These are phyloP conservation scores for Juglanconis sp. DNA, from an alignment of 2,329 filamentous ascomycete genomes.

Conservation along the genomic window DNA sequence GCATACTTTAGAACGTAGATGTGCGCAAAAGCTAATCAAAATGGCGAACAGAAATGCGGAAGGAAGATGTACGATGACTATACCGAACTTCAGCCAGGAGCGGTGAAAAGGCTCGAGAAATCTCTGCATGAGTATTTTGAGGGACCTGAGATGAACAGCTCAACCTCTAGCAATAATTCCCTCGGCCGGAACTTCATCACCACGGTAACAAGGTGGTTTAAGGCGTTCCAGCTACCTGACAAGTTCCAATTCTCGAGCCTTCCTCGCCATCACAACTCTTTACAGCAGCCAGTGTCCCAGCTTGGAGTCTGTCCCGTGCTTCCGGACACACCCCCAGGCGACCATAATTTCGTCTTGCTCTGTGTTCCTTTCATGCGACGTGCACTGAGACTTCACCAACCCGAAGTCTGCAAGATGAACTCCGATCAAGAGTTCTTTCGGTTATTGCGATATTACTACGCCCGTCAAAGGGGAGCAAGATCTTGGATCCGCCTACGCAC, in stretches of 20 bases:
- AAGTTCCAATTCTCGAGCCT: neutral
- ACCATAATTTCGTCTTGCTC: constrained; percentile 19
- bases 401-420: constrained; percentile 21
- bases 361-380: constrained; percentile 20
- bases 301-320: neutral
- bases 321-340: neutral
- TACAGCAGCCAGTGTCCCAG: neutral
- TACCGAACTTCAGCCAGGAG: constrained; percentile 5
- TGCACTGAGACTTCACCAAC: constrained; percentile 18
- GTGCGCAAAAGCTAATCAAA: no score
- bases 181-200: neutral
- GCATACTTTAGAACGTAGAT: no score
- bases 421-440: constrained; percentile 23
- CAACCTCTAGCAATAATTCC: neutral
- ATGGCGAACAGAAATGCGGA: constrained; percentile 1
- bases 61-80: constrained; percentile 8
- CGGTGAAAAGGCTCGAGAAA: neutral
- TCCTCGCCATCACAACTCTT: neutral
- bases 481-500: constrained; percentile 14
- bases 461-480: constrained; percentile 14
- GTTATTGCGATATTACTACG: constrained; percentile 16
- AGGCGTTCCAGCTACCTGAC: neutral
- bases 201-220: neutral
- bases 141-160: neutral
- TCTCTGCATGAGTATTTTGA: neutral